Percentiles rank a stretch among this genome's conserved stretches.
phyloP scores from a whole-genome alignment of 495 filamentous ascomycete species.

The Paragyromitra xinjiangensis region DNA sequence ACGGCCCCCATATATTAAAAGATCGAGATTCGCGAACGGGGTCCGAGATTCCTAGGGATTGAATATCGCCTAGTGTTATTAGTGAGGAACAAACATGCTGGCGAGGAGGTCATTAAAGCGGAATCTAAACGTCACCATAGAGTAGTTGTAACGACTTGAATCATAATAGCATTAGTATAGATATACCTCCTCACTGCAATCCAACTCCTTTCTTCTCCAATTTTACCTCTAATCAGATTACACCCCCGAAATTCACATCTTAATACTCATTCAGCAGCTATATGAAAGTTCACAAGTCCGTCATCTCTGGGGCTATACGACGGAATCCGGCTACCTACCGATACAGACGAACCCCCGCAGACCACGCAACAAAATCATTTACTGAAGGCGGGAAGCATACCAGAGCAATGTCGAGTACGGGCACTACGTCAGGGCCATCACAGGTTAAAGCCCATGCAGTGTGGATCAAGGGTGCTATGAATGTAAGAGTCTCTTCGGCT shows the following conservation, averaged over 20 bases:
- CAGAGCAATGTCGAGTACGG: conserved; percentile 32
- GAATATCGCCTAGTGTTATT: neutral
- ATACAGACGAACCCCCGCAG: conserved; percentile 6
- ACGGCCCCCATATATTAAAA: neutral
- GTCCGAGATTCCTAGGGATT: conserved; percentile 2
- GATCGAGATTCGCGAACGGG: conserved; percentile 8
- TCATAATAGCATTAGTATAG: conserved; percentile 7
- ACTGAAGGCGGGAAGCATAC: conserved; percentile 13
- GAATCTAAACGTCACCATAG: conserved; percentile 23
- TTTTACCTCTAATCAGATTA: neutral
- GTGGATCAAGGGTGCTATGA: conserved; percentile 49
- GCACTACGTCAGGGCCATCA: conserved; percentile 20
- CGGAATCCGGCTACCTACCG: conserved; percentile 26
- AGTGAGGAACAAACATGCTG: neutral
- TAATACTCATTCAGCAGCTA: neutral
- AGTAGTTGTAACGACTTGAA: neutral
- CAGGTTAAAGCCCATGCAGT: conserved; percentile 44
- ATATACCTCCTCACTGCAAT: neutral
- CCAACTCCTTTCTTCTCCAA: neutral
- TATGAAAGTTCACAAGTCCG: conserved; percentile 41
- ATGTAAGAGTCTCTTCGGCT: conserved; percentile 4
- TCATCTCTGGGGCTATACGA: conserved; percentile 33
- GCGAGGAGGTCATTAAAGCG: neutral
- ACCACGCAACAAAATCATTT: conserved; percentile 20
- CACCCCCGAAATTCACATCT: neutral